phyloP scores from a whole-genome alignment of 495 filamentous ascomycete species.

The Penicillium steckii region DNA sequence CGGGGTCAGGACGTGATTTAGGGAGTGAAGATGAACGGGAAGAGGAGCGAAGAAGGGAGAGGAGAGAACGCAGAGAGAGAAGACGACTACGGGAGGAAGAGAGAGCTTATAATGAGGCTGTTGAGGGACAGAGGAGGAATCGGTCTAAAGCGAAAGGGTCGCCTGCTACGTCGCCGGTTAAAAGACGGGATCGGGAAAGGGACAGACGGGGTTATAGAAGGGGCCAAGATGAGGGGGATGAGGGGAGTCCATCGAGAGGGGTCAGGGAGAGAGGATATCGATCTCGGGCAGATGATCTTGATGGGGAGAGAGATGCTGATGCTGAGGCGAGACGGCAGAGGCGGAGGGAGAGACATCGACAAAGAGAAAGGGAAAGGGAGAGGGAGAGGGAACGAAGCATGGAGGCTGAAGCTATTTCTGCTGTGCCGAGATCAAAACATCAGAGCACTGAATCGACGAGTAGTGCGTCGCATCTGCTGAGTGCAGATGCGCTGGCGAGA shows the following conservation, averaged over 20 bases:
- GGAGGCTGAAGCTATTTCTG: constrained; percentile 16
- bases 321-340: constrained; percentile 17
- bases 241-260: constrained; percentile 23
- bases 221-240: constrained; percentile 12
- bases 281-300: neutral
- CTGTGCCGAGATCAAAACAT: constrained; percentile 30
- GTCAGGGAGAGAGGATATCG: constrained; percentile 21
- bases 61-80: constrained; percentile 16
- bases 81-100: constrained; percentile 18
- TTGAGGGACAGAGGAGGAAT: constrained; percentile 25
- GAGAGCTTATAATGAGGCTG: constrained; percentile 12
- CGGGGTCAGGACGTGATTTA: constrained; percentile 8
- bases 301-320: constrained; percentile 9
- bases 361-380: constrained; percentile 22
- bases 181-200: constrained; percentile 28
- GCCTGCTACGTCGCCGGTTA: constrained; percentile 34
- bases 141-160: constrained; percentile 36
- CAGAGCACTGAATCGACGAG: constrained; percentile 40
- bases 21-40: constrained; percentile 10
- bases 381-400: constrained; percentile 12
- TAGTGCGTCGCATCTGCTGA: constrained; percentile 39
- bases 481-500: constrained; percentile 58
- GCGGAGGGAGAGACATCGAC: constrained; percentile 7
- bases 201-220: constrained; percentile 30
- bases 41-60: constrained; percentile 2